Conservation (phyloP, 257 asterid species). For the Jacaranda mimosifolia region DNA sequence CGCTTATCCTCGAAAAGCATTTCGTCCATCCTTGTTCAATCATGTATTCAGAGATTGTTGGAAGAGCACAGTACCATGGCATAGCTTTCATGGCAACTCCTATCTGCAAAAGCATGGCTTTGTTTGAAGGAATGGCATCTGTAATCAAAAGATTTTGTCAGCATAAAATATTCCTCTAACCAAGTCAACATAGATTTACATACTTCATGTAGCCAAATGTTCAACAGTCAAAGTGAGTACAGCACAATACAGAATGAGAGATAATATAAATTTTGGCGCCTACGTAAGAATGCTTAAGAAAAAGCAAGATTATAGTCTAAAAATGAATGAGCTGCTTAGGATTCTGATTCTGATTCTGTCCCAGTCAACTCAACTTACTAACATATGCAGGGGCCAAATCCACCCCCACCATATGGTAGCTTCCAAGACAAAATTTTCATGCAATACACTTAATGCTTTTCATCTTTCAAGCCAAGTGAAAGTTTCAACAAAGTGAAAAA, state of each 20-base stretch:
- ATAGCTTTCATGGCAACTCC: conserved; percentile 97
- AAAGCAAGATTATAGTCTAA: conserved; percentile 1
- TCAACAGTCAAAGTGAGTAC: conserved; percentile 4
- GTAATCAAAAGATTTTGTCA: conserved; percentile 43
- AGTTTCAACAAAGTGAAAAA: not conserved
- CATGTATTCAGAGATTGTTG: conserved; percentile 88
- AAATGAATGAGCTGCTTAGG: not conserved
- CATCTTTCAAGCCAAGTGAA: not conserved
- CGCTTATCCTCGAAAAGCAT: conserved; percentile 76
- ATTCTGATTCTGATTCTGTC: not conserved
- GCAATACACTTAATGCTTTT: not conserved
- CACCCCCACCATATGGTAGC: not conserved
- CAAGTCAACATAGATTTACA: conserved; percentile 10
- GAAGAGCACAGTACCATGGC: conserved; percentile 91
- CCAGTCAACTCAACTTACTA: not conserved
- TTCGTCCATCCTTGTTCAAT: conserved; percentile 90
- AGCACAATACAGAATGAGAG: conserved; percentile 2
- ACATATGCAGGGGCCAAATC: not conserved
- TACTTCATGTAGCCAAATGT: not conserved
- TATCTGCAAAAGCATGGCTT: conserved; percentile 91
- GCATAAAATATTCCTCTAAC: conserved; percentile 20
- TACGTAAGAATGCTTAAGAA: not conserved
- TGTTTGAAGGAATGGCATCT: conserved; percentile 89
- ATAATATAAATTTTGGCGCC: not conserved
- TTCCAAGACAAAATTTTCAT: not conserved